A percentile compares a stretch with the other conserved stretches of the same genome.
phyloP scores from a whole-genome alignment of 768 basidiomycete species.

The Termitomyces sp. region DNA sequence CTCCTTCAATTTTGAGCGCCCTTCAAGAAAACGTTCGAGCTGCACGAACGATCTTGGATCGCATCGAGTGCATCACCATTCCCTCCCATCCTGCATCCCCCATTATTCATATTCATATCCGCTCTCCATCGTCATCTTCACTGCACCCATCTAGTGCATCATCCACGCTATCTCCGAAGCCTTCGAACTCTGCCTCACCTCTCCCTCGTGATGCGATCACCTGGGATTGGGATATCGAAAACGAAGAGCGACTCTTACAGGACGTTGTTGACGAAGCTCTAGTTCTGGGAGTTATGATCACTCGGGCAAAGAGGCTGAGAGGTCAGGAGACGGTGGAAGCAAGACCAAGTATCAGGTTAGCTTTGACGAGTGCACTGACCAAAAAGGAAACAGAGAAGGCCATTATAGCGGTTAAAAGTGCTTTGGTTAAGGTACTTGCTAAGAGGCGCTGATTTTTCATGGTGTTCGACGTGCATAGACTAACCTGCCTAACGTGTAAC shows the following conservation, averaged over 20 bases:
- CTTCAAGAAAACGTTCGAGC: constrained; percentile 79
- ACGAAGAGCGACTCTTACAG: constrained; percentile 80
- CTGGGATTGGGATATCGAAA: constrained; percentile 53
- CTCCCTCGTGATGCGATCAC: constrained; percentile 38
- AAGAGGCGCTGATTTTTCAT: constrained; percentile 37
- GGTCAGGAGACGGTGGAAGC: constrained; percentile 82
- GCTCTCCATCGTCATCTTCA: constrained; percentile 23
- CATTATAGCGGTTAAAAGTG: constrained; percentile 62
- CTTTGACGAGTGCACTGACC: constrained; percentile 69
- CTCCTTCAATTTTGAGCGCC: constrained; percentile 66
- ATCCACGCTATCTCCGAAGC: constrained; percentile 25
- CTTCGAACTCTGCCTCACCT: constrained; percentile 43
- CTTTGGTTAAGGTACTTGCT: constrained; percentile 67
- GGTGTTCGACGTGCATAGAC: neutral
- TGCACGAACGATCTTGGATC: constrained; percentile 78
- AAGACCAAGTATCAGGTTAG: constrained; percentile 81
- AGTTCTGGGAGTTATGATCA: constrained; percentile 78
- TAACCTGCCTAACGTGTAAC: neutral
- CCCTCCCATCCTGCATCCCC: constrained; percentile 85
- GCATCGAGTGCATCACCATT: constrained; percentile 73
- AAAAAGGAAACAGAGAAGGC: constrained; percentile 94
- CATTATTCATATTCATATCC: constrained; percentile 78
- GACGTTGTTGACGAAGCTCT: constrained; percentile 89
- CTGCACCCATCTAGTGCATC: constrained; percentile 19
- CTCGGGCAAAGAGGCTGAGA: constrained; percentile 73